Conservation (phyloP, 495 filamentous ascomycete genomes). For the Hypoxylon lienhwacheense region DNA sequence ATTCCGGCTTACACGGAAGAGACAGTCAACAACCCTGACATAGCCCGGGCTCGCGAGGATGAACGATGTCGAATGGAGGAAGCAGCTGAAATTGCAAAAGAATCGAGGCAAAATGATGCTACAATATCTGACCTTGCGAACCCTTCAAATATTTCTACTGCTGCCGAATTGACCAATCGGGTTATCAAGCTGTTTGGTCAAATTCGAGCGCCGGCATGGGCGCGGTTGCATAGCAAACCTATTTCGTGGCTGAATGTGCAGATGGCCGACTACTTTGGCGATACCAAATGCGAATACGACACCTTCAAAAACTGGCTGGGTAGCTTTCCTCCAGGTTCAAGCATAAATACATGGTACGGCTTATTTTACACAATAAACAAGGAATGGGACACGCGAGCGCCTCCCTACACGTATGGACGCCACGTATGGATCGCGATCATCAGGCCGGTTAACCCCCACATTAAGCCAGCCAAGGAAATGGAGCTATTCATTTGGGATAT, state of each 20-base stretch:
- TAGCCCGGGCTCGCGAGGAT: slow-evolving; percentile 10
- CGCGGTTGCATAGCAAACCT: slow-evolving; percentile 35
- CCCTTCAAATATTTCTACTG: background rate
- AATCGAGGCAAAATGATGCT: background rate
- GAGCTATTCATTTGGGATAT: slow-evolving; percentile 56
- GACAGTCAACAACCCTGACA: slow-evolving; percentile 47
- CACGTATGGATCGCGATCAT: slow-evolving; percentile 50
- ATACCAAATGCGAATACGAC: slow-evolving; percentile 29
- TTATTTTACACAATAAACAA: slow-evolving; percentile 51
- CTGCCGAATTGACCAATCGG: slow-evolving; percentile 13
- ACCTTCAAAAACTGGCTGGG: slow-evolving; percentile 44
- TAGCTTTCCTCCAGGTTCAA: slow-evolving; percentile 24
- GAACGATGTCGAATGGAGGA: background rate
- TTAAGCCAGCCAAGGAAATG: slow-evolving; percentile 3
- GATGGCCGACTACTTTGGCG: slow-evolving; percentile 44
- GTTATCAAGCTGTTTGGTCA: background rate
- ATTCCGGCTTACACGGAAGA: slow-evolving; percentile 45
- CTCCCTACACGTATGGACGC: slow-evolving; percentile 20
- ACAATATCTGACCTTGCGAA: background rate
- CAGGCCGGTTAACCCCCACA: slow-evolving; percentile 42
- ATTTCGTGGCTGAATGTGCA: slow-evolving; percentile 43
- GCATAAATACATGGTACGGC: slow-evolving; percentile 43
- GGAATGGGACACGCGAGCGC: slow-evolving; percentile 39
- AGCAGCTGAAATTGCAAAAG: slow-evolving; percentile 1
- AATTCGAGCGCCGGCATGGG: slow-evolving; percentile 7